Evolutionary conservation across 768 basidiomycete species (phyloP), one percentile per base, ranked within the genome.

Genomic region (Arthromyces matolae): DNA sequence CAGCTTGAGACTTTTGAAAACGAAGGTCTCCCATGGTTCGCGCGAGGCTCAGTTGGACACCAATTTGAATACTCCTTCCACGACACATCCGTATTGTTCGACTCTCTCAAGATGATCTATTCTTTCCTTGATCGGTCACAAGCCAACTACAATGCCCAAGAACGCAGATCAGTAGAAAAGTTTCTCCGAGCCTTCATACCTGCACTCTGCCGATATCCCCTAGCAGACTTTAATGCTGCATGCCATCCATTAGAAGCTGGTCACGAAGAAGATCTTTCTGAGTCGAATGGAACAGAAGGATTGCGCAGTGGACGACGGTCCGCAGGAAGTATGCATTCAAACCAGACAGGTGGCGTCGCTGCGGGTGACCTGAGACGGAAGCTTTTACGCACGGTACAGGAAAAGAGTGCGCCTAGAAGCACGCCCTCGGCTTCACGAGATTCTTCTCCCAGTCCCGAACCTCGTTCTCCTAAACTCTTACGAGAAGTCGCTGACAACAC

Each of bases 91-190:
- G 86, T 95, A 34, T 68, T 99, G 59, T 84, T 89, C 53, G 96
- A 99, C 66, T 78, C 83, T 22, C 77, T 95, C 63, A 93, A 93
- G 72, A 77, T 99, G 68, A 80, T 94, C 51, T 87, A 89, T 62
- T 83, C 85, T 12, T 97, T 90, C 72, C 76, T 99, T 56, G 95
- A 97, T 59, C 90, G 87, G 61, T 86, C 87, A 38, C 82, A 84
- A 56, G 80, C 77, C 13, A 78, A 80, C 48, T 90, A 90, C 65
- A 86, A 83, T 50, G 66, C 76, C 2, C 72, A 76, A 42, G 95
- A 98, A 69, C 81, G 92, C 36, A 81, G 88, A 36, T 75, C 79
- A 24, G 82, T 97, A 33, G 96, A 97, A 62, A 76, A 76, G 39
- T 94, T 94, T 68, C 72, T 99, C 25, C 80, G 89, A 28, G 71